A percentile compares a stretch with the other conserved stretches of the same genome.
Evolutionary conservation across 768 basidiomycete genomes (phyloP).

Genomic region (Leccinellum rugosiceps): DNA sequence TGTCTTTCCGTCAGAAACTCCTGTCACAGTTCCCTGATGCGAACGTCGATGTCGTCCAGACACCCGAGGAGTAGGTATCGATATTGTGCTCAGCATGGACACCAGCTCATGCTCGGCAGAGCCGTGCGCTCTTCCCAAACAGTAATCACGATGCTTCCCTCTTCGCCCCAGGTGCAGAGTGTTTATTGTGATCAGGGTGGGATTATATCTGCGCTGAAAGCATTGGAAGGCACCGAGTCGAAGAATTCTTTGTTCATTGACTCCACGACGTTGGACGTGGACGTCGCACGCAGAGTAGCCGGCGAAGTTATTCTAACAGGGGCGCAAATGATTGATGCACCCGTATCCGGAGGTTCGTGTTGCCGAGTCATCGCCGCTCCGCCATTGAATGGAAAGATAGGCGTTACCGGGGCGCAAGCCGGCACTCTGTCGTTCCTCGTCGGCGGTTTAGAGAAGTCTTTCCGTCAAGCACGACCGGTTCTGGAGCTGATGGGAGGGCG

Average conservation of each 20-base stretch:
- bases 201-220: slow-evolving; percentile 60
- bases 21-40: slow-evolving; percentile 55
- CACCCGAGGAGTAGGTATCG: slow-evolving; percentile 68
- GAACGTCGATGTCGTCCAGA: slow-evolving; percentile 52
- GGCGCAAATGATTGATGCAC: slow-evolving; percentile 85
- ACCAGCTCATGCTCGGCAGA: slow-evolving; percentile 36
- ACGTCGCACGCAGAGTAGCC: slow-evolving; percentile 66
- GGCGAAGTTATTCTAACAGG: slow-evolving; percentile 48
- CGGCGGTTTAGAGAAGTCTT: slow-evolving; percentile 66
- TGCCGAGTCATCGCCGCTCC: not conserved
- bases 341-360: slow-evolving; percentile 83
- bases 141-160: slow-evolving; percentile 89
- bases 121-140: slow-evolving; percentile 61
- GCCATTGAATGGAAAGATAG: slow-evolving; percentile 34
- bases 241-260: slow-evolving; percentile 71
- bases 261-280: slow-evolving; percentile 87
- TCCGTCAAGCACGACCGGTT: slow-evolving; percentile 52
- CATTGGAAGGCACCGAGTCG: slow-evolving; percentile 37
- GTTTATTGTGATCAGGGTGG: slow-evolving; percentile 67
- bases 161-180: slow-evolving; percentile 78
- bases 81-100: not conserved
- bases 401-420: slow-evolving; percentile 83
- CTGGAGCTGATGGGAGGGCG: slow-evolving; percentile 76
- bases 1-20: slow-evolving; percentile 56
- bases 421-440: slow-evolving; percentile 91